Evolutionary conservation across 306 rosid genomes (phyloP).

Genomic region (Sechiopsis laciniata): DNA sequence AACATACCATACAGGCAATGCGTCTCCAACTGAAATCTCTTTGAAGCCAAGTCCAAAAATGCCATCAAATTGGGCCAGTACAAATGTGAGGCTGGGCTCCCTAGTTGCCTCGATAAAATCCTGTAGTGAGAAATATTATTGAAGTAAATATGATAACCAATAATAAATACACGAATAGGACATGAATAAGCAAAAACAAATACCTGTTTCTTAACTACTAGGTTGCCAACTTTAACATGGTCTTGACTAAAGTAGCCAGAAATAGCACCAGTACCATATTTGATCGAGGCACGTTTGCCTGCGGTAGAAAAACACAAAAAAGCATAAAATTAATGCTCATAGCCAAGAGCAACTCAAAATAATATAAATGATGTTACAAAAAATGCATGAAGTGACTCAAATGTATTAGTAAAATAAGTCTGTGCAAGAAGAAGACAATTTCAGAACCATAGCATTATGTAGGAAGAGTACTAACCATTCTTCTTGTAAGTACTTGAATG

Average conservation of each 20-base stretch:
- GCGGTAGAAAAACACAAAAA: background rate
- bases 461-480: constrained; percentile 35
- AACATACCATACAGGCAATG: constrained; percentile 22
- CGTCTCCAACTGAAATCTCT: constrained; percentile 21
- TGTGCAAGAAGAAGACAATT: background rate
- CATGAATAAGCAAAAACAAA: background rate
- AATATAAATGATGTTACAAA: background rate
- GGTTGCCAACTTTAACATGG: constrained; percentile 44
- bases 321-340: background rate
- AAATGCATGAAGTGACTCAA: background rate
- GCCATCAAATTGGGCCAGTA: constrained; percentile 22
- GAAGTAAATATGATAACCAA: background rate
- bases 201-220: constrained; percentile 46
- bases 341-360: background rate
- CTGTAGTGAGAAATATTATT: constrained; percentile 19
- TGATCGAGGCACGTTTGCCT: constrained; percentile 49
- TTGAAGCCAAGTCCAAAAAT: constrained; percentile 21
- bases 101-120: constrained; percentile 55
- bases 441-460: background rate
- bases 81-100: constrained; percentile 41
- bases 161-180: background rate
- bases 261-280: constrained; percentile 53
- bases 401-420: background rate
- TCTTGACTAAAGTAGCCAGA: constrained; percentile 51
- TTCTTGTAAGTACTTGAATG: constrained; percentile 43